Evolutionary conservation across 164 flowering plant genomes (phyloP), one percentile per base, ranked within the genome.

Genomic region (Stephania japonica): DNA sequence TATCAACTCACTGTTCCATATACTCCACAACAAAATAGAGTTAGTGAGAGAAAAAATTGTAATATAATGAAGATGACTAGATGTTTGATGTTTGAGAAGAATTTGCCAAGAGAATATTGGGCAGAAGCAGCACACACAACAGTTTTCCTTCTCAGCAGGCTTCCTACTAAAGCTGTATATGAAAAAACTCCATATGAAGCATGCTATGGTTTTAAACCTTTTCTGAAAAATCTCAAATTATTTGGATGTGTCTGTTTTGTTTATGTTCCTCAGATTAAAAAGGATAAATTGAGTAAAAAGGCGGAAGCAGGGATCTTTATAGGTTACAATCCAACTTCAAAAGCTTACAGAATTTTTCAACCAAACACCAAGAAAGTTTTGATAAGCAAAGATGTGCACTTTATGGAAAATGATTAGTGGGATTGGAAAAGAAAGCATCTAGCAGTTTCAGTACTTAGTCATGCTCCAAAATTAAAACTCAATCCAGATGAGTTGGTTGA

Each of bases 161-260:
- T 43, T 27, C 66, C 66, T 10, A 61, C 73, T 1, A 61, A 61
- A 61, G 67, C 38, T 2, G 44, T 59, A 1, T 2, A 38, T 8
- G 23, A 71, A 16, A 27, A 71, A 41, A 71, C 67, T 6, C 67
- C 73, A 32, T 16, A n/a, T 71, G 67, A 71, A 59, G 73, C 73
- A 1, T 71, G 73, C 50, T 49, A 49, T 49, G 56, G 56, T 49
- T 49, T 10, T 8, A 49, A 71, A 49, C 47, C 42, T 4, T 12
- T 14, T 24, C 16, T 0, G 14, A 25, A 41, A 16, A 41, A 56
- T 32, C 50, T 61, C 0, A 71, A n/a, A 42, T 7, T 71, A 4
- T 61, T 71, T 61, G 50, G 73, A 6, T 32, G 67, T 24, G n/a
- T 71, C 4, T 71, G 50, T 4, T 61, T 56, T 18, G n/a, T n/a